Evolutionary conservation across 1,284 basidiomycete species (phyloP), one percentile per base, ranked within the genome.

Genomic region (Naganishia sp.): DNA sequence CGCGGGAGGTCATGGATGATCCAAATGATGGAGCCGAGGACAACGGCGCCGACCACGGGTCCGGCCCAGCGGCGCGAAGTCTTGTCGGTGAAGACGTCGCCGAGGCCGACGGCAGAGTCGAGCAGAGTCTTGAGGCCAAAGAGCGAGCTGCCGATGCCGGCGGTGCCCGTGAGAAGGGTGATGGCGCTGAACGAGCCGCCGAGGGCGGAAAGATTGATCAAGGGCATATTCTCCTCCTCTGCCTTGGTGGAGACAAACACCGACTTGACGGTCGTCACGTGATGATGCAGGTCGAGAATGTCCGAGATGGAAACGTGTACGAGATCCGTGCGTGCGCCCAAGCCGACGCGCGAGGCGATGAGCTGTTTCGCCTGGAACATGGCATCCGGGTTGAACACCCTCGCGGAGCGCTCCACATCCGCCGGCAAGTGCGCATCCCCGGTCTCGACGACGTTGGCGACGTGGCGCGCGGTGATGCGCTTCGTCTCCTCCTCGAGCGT

Each of bases 311-410:
- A 76, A 28, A 81, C 80, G 21, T 81, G 77, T 48, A 72, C 71
- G 31, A 80, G 70, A 25, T 75, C 72, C 5, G 74, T 55, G 68
- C 78, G 77, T 44, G 68, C 63, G 21, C 77, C 73, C 1, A 79
- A 69, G 7, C 77, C 77, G 5, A 81, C 64, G 1, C 77, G 75
- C 11, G 59, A 33, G 21, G 49, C 48, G 31, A 42, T 18, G 28
- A 28, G 25, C 36, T 61, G 31, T 21, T 52, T 61, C 28, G 82
- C 79, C 57, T 84, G 85, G 81, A 99, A 99, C 96, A 99, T 99
- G 21, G 91, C 94, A 75, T 94, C 89, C 13, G 95, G 91, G 81
- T 93, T 88, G 83, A 99, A 99, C 13, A 94, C 87, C 10, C 93
- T 84, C 65, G 86, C 85, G 49, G 86, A 87, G 52, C 88, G 83